Percentiles rank a stretch among this genome's conserved stretches.
phyloP scores from a whole-genome alignment of 768 basidiomycete species.

The Basidioascus undulatus region DNA sequence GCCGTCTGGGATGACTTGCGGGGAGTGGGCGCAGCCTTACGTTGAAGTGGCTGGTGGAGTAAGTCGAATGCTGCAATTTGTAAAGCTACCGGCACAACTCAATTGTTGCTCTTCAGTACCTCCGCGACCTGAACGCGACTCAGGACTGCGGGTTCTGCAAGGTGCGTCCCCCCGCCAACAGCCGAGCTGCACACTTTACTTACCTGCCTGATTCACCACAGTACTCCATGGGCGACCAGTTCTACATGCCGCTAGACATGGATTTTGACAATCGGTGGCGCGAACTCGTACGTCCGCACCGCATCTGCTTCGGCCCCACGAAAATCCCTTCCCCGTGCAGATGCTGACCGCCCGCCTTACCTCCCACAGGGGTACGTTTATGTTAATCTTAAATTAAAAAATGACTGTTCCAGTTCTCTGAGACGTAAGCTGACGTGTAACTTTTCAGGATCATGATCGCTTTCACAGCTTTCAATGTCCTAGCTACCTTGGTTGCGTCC shows the following conservation, averaged over 20 bases:
- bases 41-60: slow-evolving; percentile 37
- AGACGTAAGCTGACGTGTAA: not conserved
- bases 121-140: slow-evolving; percentile 40
- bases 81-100: too few species aligned
- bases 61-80: too few species aligned
- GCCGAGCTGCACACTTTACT: not conserved
- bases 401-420: slow-evolving; percentile 17
- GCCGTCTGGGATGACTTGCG: slow-evolving; percentile 48
- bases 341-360: not conserved
- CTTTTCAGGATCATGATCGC: slow-evolving; percentile 11
- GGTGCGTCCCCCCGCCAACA: slow-evolving; percentile 13
- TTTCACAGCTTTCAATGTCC: slow-evolving; percentile 34
- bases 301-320: slow-evolving; percentile 3
- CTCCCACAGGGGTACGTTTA: not conserved
- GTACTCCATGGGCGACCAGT: slow-evolving; percentile 36
- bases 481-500: slow-evolving; percentile 32
- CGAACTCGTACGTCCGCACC: slow-evolving; percentile 37
- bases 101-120: too few species aligned
- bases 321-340: not conserved
- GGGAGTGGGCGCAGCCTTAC: slow-evolving; percentile 44
- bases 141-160: slow-evolving; percentile 47
- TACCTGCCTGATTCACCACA: slow-evolving; percentile 1
- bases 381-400: too few species aligned
- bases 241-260: slow-evolving; percentile 44
- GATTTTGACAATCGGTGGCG: slow-evolving; percentile 36